Conservation (phyloP, 2,329 filamentous ascomycete species). For the Calonectria hawksworthii region DNA sequence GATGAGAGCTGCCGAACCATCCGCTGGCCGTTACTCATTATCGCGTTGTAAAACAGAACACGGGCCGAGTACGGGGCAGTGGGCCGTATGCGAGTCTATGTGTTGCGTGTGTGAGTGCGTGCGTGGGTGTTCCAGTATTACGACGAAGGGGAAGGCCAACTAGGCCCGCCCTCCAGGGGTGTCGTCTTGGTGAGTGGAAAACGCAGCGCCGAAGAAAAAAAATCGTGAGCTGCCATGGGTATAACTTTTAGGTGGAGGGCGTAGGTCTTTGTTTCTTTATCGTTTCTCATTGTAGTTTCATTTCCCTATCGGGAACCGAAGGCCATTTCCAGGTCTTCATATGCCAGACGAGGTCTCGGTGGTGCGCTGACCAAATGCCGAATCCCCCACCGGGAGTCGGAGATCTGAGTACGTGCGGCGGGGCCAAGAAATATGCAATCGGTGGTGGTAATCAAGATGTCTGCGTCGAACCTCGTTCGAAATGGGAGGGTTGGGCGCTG, state of each 20-base stretch:
- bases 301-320: not conserved
- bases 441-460: conserved; percentile 33
- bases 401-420: conserved; percentile 51
- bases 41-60: conserved; percentile 19
- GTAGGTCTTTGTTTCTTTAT: conserved; percentile 22
- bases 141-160: conserved; percentile 28
- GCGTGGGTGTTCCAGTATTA: conserved; percentile 24
- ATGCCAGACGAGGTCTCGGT: conserved; percentile 36
- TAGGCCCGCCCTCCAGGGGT: conserved; percentile 14
- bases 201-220: conserved; percentile 20
- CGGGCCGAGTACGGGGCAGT: conserved; percentile 20
- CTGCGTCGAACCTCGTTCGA: conserved; percentile 34
- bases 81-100: conserved; percentile 36
- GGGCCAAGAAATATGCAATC: conserved; percentile 33
- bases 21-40: conserved; percentile 11
- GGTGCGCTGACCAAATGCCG: conserved; percentile 37
- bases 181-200: conserved; percentile 24
- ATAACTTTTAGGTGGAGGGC: conserved; percentile 31
- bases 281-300: conserved; percentile 5
- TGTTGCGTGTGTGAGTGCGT: conserved; percentile 22
- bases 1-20: conserved; percentile 28
- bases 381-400: conserved; percentile 57
- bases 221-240: conserved; percentile 34
- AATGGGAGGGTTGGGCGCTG: conserved; percentile 28
- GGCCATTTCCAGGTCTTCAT: conserved; percentile 8